Conservation (phyloP, 2,329 filamentous ascomycete genomes). For the Beauveria varroae region DNA sequence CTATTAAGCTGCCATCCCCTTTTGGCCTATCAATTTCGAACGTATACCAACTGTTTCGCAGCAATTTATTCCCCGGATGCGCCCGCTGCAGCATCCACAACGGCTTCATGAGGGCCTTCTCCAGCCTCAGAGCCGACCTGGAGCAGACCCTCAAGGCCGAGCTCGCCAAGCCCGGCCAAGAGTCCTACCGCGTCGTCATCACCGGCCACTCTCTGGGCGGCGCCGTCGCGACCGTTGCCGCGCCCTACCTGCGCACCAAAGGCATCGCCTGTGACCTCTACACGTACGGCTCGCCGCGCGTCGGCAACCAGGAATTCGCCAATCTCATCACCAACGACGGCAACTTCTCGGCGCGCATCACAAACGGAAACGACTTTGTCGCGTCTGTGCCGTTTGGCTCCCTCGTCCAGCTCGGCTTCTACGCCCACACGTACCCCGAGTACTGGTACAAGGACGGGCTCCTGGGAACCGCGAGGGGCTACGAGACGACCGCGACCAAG, state of each 20-base stretch:
- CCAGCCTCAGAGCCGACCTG: neutral
- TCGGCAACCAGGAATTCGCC: conserved; percentile 51
- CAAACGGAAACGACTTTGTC: neutral
- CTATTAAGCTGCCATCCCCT: neutral
- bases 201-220: conserved; percentile 64
- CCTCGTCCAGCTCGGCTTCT: neutral
- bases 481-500: neutral
- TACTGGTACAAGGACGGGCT: neutral
- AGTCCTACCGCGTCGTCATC: conserved; percentile 44
- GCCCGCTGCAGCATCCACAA: neutral
- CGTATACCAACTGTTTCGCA: neutral
- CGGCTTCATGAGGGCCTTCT: neutral
- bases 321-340: conserved; percentile 35
- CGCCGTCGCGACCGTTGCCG: conserved; percentile 54
- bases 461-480: neutral
- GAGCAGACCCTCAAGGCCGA: neutral
- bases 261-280: conserved; percentile 48
- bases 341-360: neutral
- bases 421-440: neutral
- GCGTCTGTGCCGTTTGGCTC: neutral
- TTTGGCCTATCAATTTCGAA: neutral
- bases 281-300: conserved; percentile 59
- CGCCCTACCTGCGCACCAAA: conserved; percentile 42
- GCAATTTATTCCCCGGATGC: neutral
- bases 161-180: neutral